Evolutionary conservation across 176 grass and related monocot genomes (phyloP).

Genomic region (Zea luxurians): DNA sequence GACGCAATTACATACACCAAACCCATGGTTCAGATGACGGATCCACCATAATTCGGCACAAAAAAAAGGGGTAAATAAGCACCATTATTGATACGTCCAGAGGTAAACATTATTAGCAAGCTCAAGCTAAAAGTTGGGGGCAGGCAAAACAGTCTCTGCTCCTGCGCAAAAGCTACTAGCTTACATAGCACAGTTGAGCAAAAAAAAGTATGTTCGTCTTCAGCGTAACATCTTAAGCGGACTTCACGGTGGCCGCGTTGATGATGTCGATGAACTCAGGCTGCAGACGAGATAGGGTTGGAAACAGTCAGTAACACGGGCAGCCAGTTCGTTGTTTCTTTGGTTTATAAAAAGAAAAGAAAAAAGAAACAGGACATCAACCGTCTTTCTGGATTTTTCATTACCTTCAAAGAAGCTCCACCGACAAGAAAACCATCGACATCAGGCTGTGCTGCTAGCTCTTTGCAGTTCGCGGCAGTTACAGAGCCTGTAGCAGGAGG

Average conservation of each 20-base stretch:
- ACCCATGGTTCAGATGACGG: no score
- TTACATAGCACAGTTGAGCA: slow-evolving; percentile 21
- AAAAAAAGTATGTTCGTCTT: slow-evolving; percentile 15
- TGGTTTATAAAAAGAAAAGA: neutral
- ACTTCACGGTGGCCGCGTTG: slow-evolving; percentile 69
- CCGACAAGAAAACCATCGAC: slow-evolving; percentile 86
- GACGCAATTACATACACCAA: no score
- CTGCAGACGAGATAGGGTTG: slow-evolving; percentile 30
- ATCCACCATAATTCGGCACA: neutral
- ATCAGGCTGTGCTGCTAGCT: slow-evolving; percentile 67
- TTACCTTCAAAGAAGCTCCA: slow-evolving; percentile 94
- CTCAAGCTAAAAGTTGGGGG: slow-evolving; percentile 10
- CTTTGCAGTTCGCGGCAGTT: slow-evolving; percentile 69
- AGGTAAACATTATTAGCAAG: slow-evolving; percentile 42
- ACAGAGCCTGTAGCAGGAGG: slow-evolving; percentile 60
- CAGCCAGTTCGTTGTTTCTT: neutral
- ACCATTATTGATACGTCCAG: slow-evolving; percentile 31
- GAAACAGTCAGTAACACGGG: neutral
- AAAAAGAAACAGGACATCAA: neutral
- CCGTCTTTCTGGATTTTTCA: neutral
- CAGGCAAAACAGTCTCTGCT: slow-evolving; percentile 6
- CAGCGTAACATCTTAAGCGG: slow-evolving; percentile 40
- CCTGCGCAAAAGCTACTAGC: slow-evolving; percentile 47
- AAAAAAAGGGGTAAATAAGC: slow-evolving; percentile 2
- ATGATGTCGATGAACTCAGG: slow-evolving; percentile 96